A percentile compares a stretch with the other conserved stretches of the same genome.
Evolutionary conservation across 768 basidiomycete genomes (phyloP).

Genomic region (Asterophora parasitica): DNA sequence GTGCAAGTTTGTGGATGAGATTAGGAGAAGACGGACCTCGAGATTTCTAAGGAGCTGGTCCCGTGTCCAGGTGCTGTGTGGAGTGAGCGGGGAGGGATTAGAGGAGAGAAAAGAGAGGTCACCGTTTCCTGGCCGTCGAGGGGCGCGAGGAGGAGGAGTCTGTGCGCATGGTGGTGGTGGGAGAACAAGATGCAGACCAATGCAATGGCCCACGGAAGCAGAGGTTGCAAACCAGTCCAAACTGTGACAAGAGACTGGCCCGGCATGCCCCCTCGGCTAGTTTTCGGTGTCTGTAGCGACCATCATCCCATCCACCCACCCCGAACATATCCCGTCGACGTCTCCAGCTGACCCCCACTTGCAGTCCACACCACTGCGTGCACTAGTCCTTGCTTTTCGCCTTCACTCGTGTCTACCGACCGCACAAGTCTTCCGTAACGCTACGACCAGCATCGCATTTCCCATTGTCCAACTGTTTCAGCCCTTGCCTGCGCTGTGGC

Average conservation of each 20-base stretch:
- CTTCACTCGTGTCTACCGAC: no score
- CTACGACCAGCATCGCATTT: neutral
- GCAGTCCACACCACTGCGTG: neutral
- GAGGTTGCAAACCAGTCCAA: constrained; percentile 18
- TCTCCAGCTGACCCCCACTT: neutral
- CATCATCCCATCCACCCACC: constrained; percentile 4
- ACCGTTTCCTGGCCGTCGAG: constrained; percentile 31
- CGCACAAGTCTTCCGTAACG: no score
- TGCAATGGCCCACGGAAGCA: constrained; percentile 22
- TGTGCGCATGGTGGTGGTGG: constrained; percentile 36
- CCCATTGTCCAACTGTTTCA: neutral
- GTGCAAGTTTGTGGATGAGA: neutral
- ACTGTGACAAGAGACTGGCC: constrained; percentile 8
- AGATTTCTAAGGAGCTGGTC: constrained; percentile 46
- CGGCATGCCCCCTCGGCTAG: constrained; percentile 16
- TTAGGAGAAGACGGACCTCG: constrained; percentile 28
- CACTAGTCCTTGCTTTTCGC: neutral
- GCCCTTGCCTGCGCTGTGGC: neutral
- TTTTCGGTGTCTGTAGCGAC: constrained; percentile 11
- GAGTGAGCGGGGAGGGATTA: constrained; percentile 16
- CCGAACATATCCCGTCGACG: constrained; percentile 16
- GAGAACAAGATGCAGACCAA: constrained; percentile 32
- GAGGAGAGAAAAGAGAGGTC: constrained; percentile 9
- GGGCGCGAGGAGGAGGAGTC: constrained; percentile 18
- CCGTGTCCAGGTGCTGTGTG: constrained; percentile 42